Evolutionary conservation across 1,284 basidiomycete genomes (phyloP).

Genomic region (Apiotrichum montevideense): DNA sequence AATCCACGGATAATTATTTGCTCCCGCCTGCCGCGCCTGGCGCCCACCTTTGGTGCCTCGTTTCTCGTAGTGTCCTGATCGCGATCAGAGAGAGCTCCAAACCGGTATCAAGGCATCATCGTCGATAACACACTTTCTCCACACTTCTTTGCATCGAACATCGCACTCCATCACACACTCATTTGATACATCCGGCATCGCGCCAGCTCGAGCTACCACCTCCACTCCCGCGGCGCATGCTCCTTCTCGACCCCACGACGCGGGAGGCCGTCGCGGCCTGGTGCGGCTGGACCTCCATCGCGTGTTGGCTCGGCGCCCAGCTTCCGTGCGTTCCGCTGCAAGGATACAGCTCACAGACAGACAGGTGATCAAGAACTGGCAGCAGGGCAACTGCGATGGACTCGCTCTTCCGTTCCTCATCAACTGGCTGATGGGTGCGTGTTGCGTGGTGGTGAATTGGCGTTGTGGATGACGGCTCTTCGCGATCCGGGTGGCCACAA

Average conservation of each 20-base stretch:
- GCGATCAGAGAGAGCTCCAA: too few species aligned
- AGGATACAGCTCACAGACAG: conserved; percentile 40
- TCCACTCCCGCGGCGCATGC: neutral
- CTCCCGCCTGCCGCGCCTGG: too few species aligned
- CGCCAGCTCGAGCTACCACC: neutral
- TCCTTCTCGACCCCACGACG: conserved; percentile 2
- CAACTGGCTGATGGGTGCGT: conserved; percentile 80
- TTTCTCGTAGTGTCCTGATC: too few species aligned
- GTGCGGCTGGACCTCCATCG: conserved; percentile 66
- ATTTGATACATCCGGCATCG: too few species aligned
- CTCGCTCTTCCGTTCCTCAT: conserved; percentile 81
- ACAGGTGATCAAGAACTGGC: conserved; percentile 75
- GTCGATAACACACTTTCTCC: too few species aligned
- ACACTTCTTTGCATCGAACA: too few species aligned
- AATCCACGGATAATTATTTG: too few species aligned
- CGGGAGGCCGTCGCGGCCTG: conserved; percentile 6
- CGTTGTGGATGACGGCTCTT: too few species aligned
- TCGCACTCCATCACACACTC: too few species aligned
- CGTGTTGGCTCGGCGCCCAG: conserved; percentile 85
- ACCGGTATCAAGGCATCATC: too few species aligned
- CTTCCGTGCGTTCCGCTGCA: conserved; percentile 63
- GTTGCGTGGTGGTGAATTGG: neutral
- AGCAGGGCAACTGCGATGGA: conserved; percentile 69
- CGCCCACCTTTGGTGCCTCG: too few species aligned
- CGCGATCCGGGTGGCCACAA: neutral